phyloP scores from a whole-genome alignment of 306 rosid species.

The Acacia confusa region DNA sequence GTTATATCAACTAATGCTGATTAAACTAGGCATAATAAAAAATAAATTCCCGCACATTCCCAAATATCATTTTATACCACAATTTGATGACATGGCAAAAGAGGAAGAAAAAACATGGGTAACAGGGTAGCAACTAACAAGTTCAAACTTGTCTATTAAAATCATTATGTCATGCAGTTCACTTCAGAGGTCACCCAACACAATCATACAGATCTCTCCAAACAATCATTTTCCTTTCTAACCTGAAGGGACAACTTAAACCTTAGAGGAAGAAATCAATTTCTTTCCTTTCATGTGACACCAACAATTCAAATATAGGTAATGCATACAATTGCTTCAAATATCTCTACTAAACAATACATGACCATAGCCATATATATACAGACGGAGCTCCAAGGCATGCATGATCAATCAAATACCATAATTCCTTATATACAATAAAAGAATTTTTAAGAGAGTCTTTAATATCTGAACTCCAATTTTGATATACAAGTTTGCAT shows the following conservation, averaged over 20 bases:
- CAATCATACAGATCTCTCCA: background rate
- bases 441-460: no score
- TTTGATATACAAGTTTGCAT: background rate
- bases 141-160: background rate
- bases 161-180: background rate
- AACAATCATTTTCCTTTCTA: conserved; percentile 1
- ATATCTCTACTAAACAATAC: background rate
- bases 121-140: background rate
- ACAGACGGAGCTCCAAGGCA: background rate
- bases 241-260: background rate
- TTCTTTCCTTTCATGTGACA: background rate
- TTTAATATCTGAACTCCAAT: background rate
- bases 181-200: background rate
- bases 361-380: background rate
- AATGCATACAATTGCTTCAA: background rate
- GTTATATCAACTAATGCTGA: background rate
- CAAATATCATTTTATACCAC: background rate
- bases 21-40: background rate
- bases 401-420: background rate
- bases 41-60: background rate
- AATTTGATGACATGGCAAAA: background rate
- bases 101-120: background rate
- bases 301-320: background rate
- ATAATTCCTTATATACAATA: background rate
- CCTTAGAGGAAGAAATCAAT: background rate